phyloP scores from a whole-genome alignment of 164 flowering plant species.

The Umbellularia californica region DNA sequence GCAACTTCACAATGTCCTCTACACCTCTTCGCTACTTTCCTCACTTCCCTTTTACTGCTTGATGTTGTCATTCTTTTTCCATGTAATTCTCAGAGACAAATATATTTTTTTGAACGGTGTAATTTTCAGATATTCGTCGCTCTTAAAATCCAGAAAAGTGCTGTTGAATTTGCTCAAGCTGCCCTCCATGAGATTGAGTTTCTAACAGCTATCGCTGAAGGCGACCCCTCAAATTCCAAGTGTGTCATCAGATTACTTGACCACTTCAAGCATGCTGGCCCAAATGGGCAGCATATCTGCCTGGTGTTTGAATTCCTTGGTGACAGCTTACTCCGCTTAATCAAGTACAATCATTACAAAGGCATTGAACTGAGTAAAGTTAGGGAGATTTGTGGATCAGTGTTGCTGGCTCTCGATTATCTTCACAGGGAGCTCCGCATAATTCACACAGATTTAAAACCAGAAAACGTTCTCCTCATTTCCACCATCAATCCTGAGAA shows the following conservation, averaged over 20 bases:
- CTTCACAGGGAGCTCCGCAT: slow-evolving; percentile 76
- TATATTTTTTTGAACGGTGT: not conserved
- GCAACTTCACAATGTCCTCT: too few species aligned
- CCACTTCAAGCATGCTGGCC: slow-evolving; percentile 86
- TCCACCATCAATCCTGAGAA: slow-evolving; percentile 79
- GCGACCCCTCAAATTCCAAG: slow-evolving; percentile 62
- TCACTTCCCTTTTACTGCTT: not conserved
- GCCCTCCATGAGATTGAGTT: slow-evolving; percentile 87
- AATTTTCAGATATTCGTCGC: slow-evolving; percentile 68
- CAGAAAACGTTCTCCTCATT: slow-evolving; percentile 77
- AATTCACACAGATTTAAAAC: slow-evolving; percentile 87
- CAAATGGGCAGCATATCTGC: slow-evolving; percentile 90
- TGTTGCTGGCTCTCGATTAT: slow-evolving; percentile 77
- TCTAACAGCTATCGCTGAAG: slow-evolving; percentile 61
- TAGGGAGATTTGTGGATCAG: slow-evolving; percentile 74
- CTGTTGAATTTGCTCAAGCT: slow-evolving; percentile 77
- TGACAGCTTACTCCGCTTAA: slow-evolving; percentile 73
- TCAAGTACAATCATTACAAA: slow-evolving; percentile 61
- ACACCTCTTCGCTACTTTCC: not conserved
- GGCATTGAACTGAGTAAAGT: slow-evolving; percentile 67
- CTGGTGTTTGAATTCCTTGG: slow-evolving; percentile 94
- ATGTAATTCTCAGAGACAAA: slow-evolving; percentile 41
- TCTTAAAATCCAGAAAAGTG: slow-evolving; percentile 90
- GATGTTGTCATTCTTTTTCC: not conserved
- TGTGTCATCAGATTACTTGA: slow-evolving; percentile 60